phyloP scores from a whole-genome alignment of 768 basidiomycete species.

The Macrolepiota albuminosa region DNA sequence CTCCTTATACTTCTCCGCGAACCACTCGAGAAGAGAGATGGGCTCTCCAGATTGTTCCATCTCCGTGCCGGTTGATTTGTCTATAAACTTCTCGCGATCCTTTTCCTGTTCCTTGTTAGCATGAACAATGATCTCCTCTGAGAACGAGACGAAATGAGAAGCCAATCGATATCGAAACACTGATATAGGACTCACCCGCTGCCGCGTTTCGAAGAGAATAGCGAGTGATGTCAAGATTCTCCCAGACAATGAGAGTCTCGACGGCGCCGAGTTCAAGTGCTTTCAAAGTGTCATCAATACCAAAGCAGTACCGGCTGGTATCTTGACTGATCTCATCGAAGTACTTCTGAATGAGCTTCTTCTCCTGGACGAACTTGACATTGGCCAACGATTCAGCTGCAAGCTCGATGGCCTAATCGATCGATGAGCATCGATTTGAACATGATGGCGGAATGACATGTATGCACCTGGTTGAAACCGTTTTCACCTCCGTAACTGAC shows the following conservation, averaged over 20 bases:
- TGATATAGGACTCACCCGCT: slow-evolving; percentile 48
- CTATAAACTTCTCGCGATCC: slow-evolving; percentile 90
- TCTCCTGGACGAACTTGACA: slow-evolving; percentile 99
- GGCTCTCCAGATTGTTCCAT: slow-evolving; percentile 90
- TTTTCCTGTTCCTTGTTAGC: slow-evolving; percentile 80
- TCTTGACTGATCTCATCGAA: slow-evolving; percentile 99
- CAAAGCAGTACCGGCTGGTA: slow-evolving; percentile 94
- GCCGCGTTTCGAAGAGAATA: slow-evolving; percentile 90
- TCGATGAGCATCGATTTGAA: slow-evolving; percentile 1
- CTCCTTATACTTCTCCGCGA: slow-evolving; percentile 97
- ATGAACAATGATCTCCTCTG: slow-evolving; percentile 84
- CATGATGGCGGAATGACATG: not conserved
- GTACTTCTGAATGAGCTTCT: slow-evolving; percentile 94
- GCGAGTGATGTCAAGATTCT: slow-evolving; percentile 90
- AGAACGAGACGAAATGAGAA: not conserved
- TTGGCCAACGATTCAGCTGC: slow-evolving; percentile 94
- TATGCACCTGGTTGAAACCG: slow-evolving; percentile 90
- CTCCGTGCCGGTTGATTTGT: slow-evolving; percentile 92
- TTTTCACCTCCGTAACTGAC: slow-evolving; percentile 99
- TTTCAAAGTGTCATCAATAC: slow-evolving; percentile 95
- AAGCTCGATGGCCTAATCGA: slow-evolving; percentile 86
- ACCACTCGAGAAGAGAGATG: slow-evolving; percentile 92
- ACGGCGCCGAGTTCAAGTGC: slow-evolving; percentile 94
- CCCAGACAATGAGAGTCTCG: slow-evolving; percentile 98
- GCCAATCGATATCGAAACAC: not conserved